Percentiles rank a stretch among this genome's conserved stretches.
These are phyloP conservation scores for Monilinia aucupariae DNA, from an alignment of 2,329 filamentous ascomycete genomes.

Conservation along the genomic window DNA sequence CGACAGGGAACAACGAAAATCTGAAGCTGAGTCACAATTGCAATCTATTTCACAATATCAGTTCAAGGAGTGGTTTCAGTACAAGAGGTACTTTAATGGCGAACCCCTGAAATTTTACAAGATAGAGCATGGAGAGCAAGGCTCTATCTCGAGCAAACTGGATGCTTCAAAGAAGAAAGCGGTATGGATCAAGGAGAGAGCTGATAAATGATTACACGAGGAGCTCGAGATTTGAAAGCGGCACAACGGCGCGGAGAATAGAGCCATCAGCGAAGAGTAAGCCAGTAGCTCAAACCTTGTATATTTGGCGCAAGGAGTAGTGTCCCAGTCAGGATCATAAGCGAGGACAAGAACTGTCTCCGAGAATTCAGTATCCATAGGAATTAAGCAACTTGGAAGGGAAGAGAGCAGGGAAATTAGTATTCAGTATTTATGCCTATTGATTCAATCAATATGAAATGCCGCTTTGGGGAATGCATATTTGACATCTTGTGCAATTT, in stretches of 20 bases:
- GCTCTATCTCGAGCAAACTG: no score
- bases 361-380: background rate
- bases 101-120: background rate
- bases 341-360: background rate
- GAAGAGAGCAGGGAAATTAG: no score
- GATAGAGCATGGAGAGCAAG: background rate
- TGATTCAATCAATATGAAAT: no score
- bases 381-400: no score
- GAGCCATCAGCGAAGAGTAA: background rate
- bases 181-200: background rate
- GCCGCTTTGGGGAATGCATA: no score
- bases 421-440: no score
- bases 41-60: background rate
- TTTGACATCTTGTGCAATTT: no score
- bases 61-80: background rate
- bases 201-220: background rate
- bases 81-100: no score
- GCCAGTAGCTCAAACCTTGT: fast-evolving
- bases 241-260: background rate
- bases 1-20: background rate
- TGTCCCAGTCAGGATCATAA: background rate
- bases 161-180: background rate
- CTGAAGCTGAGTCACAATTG: background rate
- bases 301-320: background rate
- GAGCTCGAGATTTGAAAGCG: background rate